These are phyloP conservation scores for Lichtheimia ornata DNA, from an alignment of 371 early-diverging fungal genomes.

Conservation along the genomic window DNA sequence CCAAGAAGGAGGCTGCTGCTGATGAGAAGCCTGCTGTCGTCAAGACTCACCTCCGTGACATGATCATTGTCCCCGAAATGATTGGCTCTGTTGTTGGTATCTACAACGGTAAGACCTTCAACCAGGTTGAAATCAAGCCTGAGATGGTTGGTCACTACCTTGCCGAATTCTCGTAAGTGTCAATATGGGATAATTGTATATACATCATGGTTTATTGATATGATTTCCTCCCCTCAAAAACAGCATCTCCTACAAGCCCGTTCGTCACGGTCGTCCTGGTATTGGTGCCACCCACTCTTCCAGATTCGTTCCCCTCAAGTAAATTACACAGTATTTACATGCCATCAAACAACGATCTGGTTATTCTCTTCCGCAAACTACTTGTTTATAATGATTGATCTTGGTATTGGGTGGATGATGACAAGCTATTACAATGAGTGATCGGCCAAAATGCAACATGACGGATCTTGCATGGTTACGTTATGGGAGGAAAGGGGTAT, in stretches of 20 bases:
- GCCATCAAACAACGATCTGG: too few relatives aligned
- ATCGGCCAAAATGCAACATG: too few relatives aligned
- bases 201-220: neutral
- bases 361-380: neutral
- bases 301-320: constrained; percentile 87
- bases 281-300: constrained; percentile 98
- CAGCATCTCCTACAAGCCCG: constrained; percentile 94
- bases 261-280: constrained; percentile 99
- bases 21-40: constrained; percentile 96
- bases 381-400: neutral
- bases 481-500: too few relatives aligned
- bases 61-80: constrained; percentile 99
- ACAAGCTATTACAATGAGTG: too few relatives aligned
- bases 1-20: constrained; percentile 88
- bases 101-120: constrained; percentile 99
- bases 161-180: constrained; percentile 78
- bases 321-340: constrained; percentile 24
- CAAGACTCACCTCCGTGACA: constrained; percentile 99
- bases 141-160: constrained; percentile 99
- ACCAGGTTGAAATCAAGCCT: constrained; percentile 99
- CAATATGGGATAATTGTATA: neutral
- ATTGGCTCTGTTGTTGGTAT: constrained; percentile 98
- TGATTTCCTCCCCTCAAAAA: neutral
- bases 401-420: too few relatives aligned
- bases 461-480: too few relatives aligned